A percentile compares a stretch with the other conserved stretches of the same genome.
phyloP scores from a whole-genome alignment of 2,329 filamentous ascomycete genomes.

The Fusarium graminum region DNA sequence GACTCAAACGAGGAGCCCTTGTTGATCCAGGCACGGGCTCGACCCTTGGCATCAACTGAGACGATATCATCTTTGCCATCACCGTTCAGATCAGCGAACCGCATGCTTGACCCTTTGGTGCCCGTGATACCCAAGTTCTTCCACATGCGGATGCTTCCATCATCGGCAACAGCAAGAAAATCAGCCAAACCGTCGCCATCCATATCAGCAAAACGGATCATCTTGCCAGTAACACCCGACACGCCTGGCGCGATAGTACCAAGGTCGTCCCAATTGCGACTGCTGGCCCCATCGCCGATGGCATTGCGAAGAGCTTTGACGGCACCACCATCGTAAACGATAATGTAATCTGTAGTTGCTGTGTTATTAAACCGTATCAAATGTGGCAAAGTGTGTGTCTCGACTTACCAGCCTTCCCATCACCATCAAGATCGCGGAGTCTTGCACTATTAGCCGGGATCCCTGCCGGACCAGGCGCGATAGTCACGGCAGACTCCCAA shows the following conservation, averaged over 20 bases:
- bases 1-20: background rate
- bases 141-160: constrained; percentile 39
- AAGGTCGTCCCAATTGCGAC: constrained; percentile 17
- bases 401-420: constrained; percentile 10
- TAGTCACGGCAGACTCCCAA: background rate
- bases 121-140: constrained; percentile 27
- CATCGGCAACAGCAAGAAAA: constrained; percentile 28
- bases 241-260: constrained; percentile 21
- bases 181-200: constrained; percentile 33
- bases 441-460: background rate
- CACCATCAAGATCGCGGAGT: constrained; percentile 3
- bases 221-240: constrained; percentile 12
- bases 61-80: constrained; percentile 16
- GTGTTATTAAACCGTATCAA: background rate
- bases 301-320: constrained; percentile 35
- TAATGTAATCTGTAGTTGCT: constrained; percentile 22
- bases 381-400: background rate
- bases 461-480: constrained; percentile 6
- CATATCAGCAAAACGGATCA: constrained; percentile 37
- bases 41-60: constrained; percentile 15
- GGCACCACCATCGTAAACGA: constrained; percentile 34
- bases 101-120: constrained; percentile 1
- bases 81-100: constrained; percentile 13
- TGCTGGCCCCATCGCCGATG: constrained; percentile 2
- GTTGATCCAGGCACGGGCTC: constrained; percentile 31